Evolutionary conservation across 2,329 filamentous ascomycete species (phyloP).

Genomic region (Atkinsonella hypoxylon): DNA sequence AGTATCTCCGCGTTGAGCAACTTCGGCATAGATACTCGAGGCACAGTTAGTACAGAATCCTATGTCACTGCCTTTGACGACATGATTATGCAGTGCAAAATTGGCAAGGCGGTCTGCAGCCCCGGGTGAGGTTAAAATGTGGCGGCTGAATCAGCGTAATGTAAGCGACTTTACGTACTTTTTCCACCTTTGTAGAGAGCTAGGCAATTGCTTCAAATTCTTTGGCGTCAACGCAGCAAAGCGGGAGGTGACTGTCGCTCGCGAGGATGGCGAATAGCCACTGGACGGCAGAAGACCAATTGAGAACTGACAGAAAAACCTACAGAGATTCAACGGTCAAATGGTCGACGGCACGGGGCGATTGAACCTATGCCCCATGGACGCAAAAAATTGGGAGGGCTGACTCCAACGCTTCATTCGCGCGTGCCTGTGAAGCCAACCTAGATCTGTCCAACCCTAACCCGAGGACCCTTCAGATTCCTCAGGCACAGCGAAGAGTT

Average conservation of each 20-base stretch:
- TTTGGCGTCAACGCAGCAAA: background rate
- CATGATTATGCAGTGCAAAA: slow-evolving; percentile 9
- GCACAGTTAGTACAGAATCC: slow-evolving; percentile 10
- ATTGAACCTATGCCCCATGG: background rate
- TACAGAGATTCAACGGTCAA: too few relatives aligned
- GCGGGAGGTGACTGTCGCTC: too few relatives aligned
- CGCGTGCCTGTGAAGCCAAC: background rate
- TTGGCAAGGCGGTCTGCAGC: slow-evolving; percentile 8
- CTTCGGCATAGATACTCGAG: slow-evolving; percentile 7
- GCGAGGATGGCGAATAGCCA: too few relatives aligned
- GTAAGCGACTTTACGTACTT: slow-evolving; percentile 9
- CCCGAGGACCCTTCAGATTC: too few relatives aligned
- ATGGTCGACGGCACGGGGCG: background rate
- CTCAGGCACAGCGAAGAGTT: too few relatives aligned
- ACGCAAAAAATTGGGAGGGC: background rate
- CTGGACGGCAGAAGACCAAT: too few relatives aligned
- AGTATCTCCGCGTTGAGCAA: slow-evolving; percentile 7
- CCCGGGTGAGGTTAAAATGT: slow-evolving; percentile 8
- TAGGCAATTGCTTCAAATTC: slow-evolving; percentile 6
- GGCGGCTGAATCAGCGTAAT: slow-evolving; percentile 8
- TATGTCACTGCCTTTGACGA: slow-evolving; percentile 6
- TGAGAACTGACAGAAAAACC: too few relatives aligned
- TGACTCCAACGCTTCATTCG: too few relatives aligned
- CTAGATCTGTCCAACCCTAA: background rate
- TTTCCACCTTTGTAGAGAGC: slow-evolving; percentile 4